phyloP scores from a whole-genome alignment of 345 rosid genomes.

The Sapria himalayana region DNA sequence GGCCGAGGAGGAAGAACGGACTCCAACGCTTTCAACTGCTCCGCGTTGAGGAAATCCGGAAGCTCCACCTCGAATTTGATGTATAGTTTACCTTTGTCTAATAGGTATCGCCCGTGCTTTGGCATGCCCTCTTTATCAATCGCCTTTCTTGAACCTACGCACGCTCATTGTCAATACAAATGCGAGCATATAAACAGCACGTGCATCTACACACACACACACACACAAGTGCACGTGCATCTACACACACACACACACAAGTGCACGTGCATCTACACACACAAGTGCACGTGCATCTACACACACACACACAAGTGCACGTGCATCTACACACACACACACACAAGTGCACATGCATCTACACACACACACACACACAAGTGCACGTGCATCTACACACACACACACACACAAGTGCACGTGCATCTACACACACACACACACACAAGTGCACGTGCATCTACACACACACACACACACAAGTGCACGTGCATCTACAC shows the following conservation, averaged over 20 bases:
- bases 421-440: too few species aligned
- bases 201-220: background rate
- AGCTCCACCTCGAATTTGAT: slow-evolving; percentile 73
- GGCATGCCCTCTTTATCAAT: slow-evolving; percentile 91
- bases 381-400: too few species aligned
- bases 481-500: too few species aligned
- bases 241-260: background rate
- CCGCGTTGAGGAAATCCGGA: slow-evolving; percentile 52
- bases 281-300: background rate
- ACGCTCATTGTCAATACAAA: too few species aligned
- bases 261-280: background rate
- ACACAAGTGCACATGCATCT: too few species aligned
- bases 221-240: background rate
- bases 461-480: too few species aligned
- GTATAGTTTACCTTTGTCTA: slow-evolving; percentile 84
- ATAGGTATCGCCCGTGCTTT: slow-evolving; percentile 46
- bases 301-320: too few species aligned
- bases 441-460: too few species aligned
- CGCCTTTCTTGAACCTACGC: slow-evolving; percentile 53
- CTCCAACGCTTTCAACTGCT: slow-evolving; percentile 53
- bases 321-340: too few species aligned
- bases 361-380: too few species aligned
- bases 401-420: too few species aligned
- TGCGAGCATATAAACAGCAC: background rate
- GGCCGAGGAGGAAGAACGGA: slow-evolving; percentile 36